A percentile compares a stretch with the other conserved stretches of the same genome.
Conservation (phyloP, 768 basidiomycete species). For the Goffeauzyma gilvescens region DNA sequence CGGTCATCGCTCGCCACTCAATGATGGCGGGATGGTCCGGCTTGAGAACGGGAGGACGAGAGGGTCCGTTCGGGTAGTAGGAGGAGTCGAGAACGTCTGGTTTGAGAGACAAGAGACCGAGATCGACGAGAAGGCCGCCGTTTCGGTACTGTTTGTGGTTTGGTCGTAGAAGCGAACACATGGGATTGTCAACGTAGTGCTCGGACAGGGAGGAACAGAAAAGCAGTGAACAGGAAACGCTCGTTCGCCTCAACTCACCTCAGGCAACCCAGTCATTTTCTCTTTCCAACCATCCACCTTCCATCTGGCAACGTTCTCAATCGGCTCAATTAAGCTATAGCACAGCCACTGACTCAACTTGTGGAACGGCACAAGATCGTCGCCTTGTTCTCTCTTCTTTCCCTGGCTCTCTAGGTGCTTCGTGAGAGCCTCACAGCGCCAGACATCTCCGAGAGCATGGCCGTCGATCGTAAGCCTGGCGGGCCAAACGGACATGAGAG, state of each 20-base stretch:
- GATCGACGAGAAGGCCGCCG: slow-evolving; percentile 73
- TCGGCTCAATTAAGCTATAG: slow-evolving; percentile 67
- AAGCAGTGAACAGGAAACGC: neutral
- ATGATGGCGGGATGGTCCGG: slow-evolving; percentile 64
- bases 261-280: slow-evolving; percentile 68
- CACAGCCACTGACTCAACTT: slow-evolving; percentile 89
- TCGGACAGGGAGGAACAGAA: neutral
- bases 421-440: slow-evolving; percentile 52
- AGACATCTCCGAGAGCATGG: slow-evolving; percentile 71
- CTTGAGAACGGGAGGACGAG: slow-evolving; percentile 39
- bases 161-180: neutral
- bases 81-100: slow-evolving; percentile 35
- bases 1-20: slow-evolving; percentile 92
- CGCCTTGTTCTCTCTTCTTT: slow-evolving; percentile 37
- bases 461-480: slow-evolving; percentile 48
- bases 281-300: slow-evolving; percentile 42
- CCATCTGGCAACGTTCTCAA: slow-evolving; percentile 63
- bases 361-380: slow-evolving; percentile 77
- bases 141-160: slow-evolving; percentile 48
- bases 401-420: slow-evolving; percentile 12
- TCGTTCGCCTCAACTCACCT: slow-evolving; percentile 31
- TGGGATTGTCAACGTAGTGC: no score
- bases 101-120: slow-evolving; percentile 57
- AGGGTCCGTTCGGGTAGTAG: slow-evolving; percentile 27
- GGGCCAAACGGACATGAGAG: slow-evolving; percentile 79